Conservation (phyloP, 2,329 filamentous ascomycete genomes). For the Neospermospora avenae region DNA sequence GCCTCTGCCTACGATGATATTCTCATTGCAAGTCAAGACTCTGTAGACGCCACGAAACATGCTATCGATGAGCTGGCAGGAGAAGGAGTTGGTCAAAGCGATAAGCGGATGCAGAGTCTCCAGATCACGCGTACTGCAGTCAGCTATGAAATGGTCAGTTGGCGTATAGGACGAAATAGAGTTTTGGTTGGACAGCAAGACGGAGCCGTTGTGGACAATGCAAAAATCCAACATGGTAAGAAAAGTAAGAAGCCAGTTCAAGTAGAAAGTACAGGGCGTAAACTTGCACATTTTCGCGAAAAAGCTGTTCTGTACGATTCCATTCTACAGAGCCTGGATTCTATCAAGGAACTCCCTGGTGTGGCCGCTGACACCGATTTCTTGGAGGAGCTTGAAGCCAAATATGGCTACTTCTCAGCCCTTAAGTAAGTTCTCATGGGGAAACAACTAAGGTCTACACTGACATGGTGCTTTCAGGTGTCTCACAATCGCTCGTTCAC, state of each 20-base stretch:
- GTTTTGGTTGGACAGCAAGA: conserved; percentile 82
- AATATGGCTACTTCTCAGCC: conserved; percentile 79
- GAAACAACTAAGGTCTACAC: not conserved
- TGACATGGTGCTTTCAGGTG: conserved; percentile 49
- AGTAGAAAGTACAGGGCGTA: conserved; percentile 69
- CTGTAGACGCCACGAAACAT: conserved; percentile 87
- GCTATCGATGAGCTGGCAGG: conserved; percentile 85
- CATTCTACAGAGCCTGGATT: conserved; percentile 84
- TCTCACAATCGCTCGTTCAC: conserved; percentile 80
- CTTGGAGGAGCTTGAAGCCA: conserved; percentile 72
- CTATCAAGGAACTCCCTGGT: conserved; percentile 84
- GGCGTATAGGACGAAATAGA: conserved; percentile 90
- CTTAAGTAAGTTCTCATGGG: conserved; percentile 67
- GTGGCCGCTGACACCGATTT: conserved; percentile 80
- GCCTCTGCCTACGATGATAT: conserved; percentile 89
- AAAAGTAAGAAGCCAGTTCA: conserved; percentile 48
- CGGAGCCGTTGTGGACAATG: conserved; percentile 59
- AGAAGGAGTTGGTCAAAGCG: conserved; percentile 80
- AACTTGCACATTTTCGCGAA: conserved; percentile 78
- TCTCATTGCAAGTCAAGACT: conserved; percentile 86
- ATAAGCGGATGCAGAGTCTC: conserved; percentile 84
- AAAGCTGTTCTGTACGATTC: conserved; percentile 88
- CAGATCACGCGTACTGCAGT: conserved; percentile 91
- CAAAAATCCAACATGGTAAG: conserved; percentile 47
- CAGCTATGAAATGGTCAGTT: conserved; percentile 90